These are phyloP conservation scores for Anacardium occidentale DNA, from an alignment of 345 rosid species.

Conservation along the genomic window DNA sequence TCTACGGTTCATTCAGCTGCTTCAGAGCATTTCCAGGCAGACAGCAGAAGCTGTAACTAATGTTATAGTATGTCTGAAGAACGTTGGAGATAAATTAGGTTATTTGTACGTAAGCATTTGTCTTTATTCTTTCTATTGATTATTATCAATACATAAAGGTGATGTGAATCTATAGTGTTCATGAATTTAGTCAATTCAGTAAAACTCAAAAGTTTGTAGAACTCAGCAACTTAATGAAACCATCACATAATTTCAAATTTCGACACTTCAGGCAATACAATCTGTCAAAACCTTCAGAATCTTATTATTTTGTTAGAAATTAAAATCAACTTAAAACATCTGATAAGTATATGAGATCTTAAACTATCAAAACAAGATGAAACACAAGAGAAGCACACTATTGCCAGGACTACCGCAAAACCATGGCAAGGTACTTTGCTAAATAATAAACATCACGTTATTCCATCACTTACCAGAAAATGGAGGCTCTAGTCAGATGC, in stretches of 20 bases:
- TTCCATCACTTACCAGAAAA: conserved; percentile 9
- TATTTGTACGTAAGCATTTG: conserved; percentile 7
- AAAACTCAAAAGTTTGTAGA: neutral
- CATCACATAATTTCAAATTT: neutral
- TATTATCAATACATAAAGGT: neutral
- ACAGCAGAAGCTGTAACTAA: neutral
- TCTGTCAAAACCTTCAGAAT: conserved; percentile 6
- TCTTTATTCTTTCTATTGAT: neutral
- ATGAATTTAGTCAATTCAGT: too few relatives aligned
- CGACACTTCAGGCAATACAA: neutral
- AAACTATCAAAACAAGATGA: conserved; percentile 15
- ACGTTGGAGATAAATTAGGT: neutral
- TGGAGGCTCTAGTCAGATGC: conserved; percentile 10
- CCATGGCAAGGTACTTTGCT: conserved; percentile 15
- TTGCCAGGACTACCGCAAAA: conserved; percentile 15
- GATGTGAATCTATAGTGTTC: neutral
- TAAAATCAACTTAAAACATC: conserved; percentile 8
- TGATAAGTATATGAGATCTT: conserved; percentile 12
- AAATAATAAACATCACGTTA: conserved; percentile 7
- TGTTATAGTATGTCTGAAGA: neutral
- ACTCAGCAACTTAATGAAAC: neutral
- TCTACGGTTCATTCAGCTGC: neutral
- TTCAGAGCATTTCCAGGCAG: neutral
- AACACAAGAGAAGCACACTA: conserved; percentile 17
- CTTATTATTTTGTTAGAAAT: conserved; percentile 19